Percentiles rank a stretch among this genome's conserved stretches.
These are phyloP conservation scores for Talaromyces stipitatus DNA, from an alignment of 495 filamentous ascomycete genomes.

Conservation along the genomic window DNA sequence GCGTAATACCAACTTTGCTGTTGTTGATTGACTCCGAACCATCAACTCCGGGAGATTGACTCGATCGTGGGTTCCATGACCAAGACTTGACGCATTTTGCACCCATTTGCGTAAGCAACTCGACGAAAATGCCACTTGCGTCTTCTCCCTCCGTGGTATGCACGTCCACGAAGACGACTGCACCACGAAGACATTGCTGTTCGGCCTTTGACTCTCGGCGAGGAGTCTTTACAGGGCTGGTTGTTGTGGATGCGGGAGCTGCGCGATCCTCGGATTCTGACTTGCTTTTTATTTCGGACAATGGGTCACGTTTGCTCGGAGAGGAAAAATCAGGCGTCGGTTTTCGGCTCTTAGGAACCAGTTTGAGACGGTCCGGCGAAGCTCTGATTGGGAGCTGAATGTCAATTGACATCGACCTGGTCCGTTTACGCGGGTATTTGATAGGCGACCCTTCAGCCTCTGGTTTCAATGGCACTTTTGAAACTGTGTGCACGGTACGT, in stretches of 20 bases:
- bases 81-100: conserved; percentile 77
- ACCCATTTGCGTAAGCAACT: conserved; percentile 77
- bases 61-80: conserved; percentile 66
- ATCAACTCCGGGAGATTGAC: conserved; percentile 22
- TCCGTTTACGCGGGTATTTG: conserved; percentile 47
- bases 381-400: background rate
- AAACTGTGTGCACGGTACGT: conserved; percentile 56
- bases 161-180: conserved; percentile 88
- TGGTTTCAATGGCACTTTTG: conserved; percentile 67
- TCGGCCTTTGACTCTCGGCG: conserved; percentile 16
- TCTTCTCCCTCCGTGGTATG: conserved; percentile 83
- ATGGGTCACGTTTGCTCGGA: background rate
- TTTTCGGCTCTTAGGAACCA: conserved; percentile 1
- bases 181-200: conserved; percentile 50
- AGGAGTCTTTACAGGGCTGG: conserved; percentile 24
- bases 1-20: conserved; percentile 74
- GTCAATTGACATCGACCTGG: conserved; percentile 34
- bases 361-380: background rate
- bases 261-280: background rate
- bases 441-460: conserved; percentile 55
- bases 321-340: background rate
- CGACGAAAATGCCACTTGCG: conserved; percentile 74
- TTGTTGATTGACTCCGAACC: conserved; percentile 25
- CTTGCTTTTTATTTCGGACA: background rate
- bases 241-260: conserved; percentile 12